Conservation (phyloP, 2,329 filamentous ascomycete genomes). For the Xylaria arbuscula region DNA sequence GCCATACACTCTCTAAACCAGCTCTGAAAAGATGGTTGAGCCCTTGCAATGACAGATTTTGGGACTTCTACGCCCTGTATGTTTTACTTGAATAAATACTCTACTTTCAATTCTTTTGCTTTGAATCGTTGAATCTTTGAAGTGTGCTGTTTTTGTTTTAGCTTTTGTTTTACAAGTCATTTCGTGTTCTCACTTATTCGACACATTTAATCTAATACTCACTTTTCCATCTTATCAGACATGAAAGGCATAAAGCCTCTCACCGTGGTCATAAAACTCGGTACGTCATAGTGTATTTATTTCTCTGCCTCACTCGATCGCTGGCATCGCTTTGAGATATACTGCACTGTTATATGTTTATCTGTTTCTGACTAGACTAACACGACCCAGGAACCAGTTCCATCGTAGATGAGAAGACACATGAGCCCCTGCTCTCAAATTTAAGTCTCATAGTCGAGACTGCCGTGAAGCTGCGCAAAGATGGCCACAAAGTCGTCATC, state of each 20-base stretch:
- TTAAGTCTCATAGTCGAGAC: slow-evolving; percentile 95
- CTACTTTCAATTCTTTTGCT: slow-evolving; percentile 14
- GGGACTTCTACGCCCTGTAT: slow-evolving; percentile 47
- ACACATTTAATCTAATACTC: slow-evolving; percentile 33
- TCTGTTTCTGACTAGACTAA: slow-evolving; percentile 24
- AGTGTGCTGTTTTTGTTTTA: slow-evolving; percentile 16
- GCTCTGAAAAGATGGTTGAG: slow-evolving; percentile 27
- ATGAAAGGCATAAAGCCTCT: slow-evolving; percentile 76
- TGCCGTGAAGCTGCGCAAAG: slow-evolving; percentile 83
- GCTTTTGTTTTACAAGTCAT: slow-evolving; percentile 1
- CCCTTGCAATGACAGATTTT: slow-evolving; percentile 44
- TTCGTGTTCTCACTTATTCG: background rate
- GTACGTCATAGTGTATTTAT: slow-evolving; percentile 60
- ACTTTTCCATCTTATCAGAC: slow-evolving; percentile 54
- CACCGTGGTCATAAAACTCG: slow-evolving; percentile 88
- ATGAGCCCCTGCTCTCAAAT: slow-evolving; percentile 91
- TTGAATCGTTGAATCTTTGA: background rate
- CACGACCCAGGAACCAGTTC: slow-evolving; percentile 83
- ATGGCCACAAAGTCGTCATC: slow-evolving; percentile 94
- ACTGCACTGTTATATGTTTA: background rate
- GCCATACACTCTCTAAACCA: slow-evolving; percentile 1
- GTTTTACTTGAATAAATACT: slow-evolving; percentile 34
- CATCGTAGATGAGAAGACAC: slow-evolving; percentile 96
- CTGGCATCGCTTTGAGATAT: background rate
- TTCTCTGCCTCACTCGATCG: background rate